Base-by-base conservation (phyloP, 371 early-diverging fungal genomes). In the Mucor lusitanicus region DNA sequence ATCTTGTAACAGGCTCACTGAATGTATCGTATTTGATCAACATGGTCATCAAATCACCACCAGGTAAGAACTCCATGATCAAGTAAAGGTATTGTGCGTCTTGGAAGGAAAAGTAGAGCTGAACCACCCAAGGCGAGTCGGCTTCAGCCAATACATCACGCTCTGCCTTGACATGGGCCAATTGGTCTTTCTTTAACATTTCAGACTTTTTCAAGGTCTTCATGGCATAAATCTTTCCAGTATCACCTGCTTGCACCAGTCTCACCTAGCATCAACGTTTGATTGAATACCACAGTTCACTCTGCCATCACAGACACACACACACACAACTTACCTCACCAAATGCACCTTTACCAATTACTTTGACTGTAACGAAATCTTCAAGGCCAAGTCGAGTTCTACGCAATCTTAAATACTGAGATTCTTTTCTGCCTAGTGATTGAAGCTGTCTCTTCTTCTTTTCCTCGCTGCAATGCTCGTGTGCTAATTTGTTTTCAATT, bases 291-390 rank as follows among this genome's bases (percentile, higher is more conserved):
- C 17, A 40, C 15, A 6, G 40, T 40, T 17, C 17, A 40, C 17
- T 17, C 17, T 40, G 17, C 40, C 5, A 40, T 17, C 12, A 35
- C 17, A 9, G 40, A 17, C 17, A 9, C 37, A 0, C 19, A 44
- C n/a, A n/a, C n/a, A n/a, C n/a, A n/a, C n/a, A 6, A 30, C 40
- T 73, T 73, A 93, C 97, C 77, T 99, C 99, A 48, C 99, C 99
- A 86, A 99, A 99, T 3, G 99, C 99, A 53, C 99, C 99, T 66
- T 96, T 96, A n/a, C 99, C 99, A 77, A 99, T 98, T n/a, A 99
- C 97, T 80, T 96, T 94, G 64, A 99, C 89, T 21, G 99, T 98
- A 53, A 85, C 78, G 75, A 99, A 99, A 83, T 99, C 99, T 68
- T 91, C 90, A 13, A 97, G 87, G 17, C 96, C 93, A 39, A 99